These are phyloP conservation scores for Circinella minor DNA, from an alignment of 371 early-diverging fungal species.

Conservation along the genomic window DNA sequence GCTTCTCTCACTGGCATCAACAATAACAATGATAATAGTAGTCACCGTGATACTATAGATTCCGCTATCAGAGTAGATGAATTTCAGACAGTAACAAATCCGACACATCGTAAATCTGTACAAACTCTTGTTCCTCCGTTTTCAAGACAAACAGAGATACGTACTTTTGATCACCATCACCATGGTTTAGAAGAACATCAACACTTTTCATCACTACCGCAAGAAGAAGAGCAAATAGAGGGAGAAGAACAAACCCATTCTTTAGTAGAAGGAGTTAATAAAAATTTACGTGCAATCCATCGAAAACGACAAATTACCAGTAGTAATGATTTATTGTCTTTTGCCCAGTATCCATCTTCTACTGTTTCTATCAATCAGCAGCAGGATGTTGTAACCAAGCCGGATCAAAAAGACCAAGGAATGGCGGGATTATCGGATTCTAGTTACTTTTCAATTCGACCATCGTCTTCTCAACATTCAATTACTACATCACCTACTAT, in stretches of 20 bases:
- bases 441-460: conserved; percentile 12
- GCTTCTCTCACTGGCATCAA: not conserved
- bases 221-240: not conserved
- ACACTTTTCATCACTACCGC: not conserved
- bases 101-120: not conserved
- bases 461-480: conserved; percentile 12
- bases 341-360: not conserved
- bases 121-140: conserved; percentile 6
- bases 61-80: no score
- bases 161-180: not conserved
- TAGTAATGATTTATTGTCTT: not conserved
- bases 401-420: not conserved
- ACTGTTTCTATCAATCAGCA: not conserved
- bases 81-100: not conserved
- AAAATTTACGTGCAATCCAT: not conserved
- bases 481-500: not conserved
- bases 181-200: not conserved
- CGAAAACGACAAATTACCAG: conserved; percentile 6
- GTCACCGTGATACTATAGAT: not conserved
- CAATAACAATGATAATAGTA: not conserved
- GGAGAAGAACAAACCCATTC: not conserved
- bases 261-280: not conserved
- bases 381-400: no score
- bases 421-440: conserved; percentile 10
- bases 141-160: not conserved